These are phyloP conservation scores for Phytophthora pluvialis DNA, from an alignment of 352 stramenopile genomes.

Conservation along the genomic window DNA sequence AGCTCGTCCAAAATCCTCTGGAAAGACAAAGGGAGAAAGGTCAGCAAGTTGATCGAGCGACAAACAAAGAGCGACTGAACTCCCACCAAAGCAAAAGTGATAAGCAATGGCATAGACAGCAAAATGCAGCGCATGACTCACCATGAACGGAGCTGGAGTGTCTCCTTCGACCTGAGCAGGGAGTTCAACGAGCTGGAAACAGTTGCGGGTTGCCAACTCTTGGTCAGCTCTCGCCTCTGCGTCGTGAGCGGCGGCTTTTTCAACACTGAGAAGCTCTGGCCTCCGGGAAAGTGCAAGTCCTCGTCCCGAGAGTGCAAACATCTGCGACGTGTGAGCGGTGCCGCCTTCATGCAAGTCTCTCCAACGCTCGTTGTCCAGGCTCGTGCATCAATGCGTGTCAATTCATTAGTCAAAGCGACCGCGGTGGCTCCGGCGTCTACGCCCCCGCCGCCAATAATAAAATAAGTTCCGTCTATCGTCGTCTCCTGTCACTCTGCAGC, in stretches of 20 bases:
- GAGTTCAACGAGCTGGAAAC: slow-evolving; percentile 10
- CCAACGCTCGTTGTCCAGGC: neutral
- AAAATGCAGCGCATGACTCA: slow-evolving; percentile 10
- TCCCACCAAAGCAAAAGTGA: neutral
- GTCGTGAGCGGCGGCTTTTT: slow-evolving; percentile 7
- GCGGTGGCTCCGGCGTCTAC: slow-evolving; percentile 17
- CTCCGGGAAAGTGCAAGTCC: slow-evolving; percentile 9
- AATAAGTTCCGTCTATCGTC: slow-evolving; percentile 30
- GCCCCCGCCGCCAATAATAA: slow-evolving; percentile 38
- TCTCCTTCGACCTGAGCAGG: slow-evolving; percentile 4
- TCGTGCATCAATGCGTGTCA: slow-evolving; percentile 5
- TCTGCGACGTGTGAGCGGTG: slow-evolving; percentile 35
- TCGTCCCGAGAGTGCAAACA: slow-evolving; percentile 23
- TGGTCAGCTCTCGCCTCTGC: neutral
- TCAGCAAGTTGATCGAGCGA: neutral
- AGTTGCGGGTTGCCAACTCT: neutral
- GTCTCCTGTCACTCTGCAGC: slow-evolving; percentile 6
- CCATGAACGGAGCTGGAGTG: slow-evolving; percentile 25
- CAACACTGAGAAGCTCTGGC: slow-evolving; percentile 6
- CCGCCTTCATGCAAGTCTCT: neutral
- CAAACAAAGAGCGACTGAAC: neutral
- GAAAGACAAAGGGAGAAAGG: slow-evolving; percentile 15
- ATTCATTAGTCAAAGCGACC: slow-evolving; percentile 16
- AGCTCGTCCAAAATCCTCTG: slow-evolving; percentile 32
- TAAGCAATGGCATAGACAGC: neutral